Base-by-base conservation (phyloP, 257 asterid species). In the Nicotiana noctiflora region DNA sequence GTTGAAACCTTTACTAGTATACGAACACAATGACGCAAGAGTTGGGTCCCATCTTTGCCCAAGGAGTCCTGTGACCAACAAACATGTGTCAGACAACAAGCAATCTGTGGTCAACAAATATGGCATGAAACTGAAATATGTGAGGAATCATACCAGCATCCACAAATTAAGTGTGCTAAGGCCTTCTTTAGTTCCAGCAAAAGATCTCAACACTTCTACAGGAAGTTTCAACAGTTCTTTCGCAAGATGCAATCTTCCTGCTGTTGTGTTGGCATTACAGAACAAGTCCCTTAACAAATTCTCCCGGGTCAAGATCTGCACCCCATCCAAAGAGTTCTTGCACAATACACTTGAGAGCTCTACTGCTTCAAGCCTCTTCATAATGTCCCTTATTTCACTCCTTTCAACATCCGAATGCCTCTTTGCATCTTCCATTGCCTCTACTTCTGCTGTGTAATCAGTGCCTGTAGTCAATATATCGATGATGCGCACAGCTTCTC, bases 21-120 rank as follows among this genome's bases (percentile, higher is more conserved):
- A 78, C 99, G 98, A 80, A 93, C 95, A 84, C 98, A 94, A 88
- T 94, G 98, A 40, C 98, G 99, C 92, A 96, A 87, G 82, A 96
- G 98, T 88, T 94, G 99, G 77, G 98, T 96, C 86, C 97, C 98
- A 88, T 96, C 98, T 89, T 96, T 94, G 46, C 98, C 99, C 98
- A 96, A 87, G 53, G 99, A 94, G 85, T 96, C 99, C 98, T 96
- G 88, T 83, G 29, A 77, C 49, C 67, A 65, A 44, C 44, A 10
- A 70, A 80, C 63, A 78, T 56, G 82, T 77, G 56, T 85, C 49
- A 70, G 79, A 84, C 52, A 83, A 75, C 79, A 82, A 86, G 66
- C 49, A 82, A 72, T 23, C 25, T 23, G 19, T 13, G 78, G 51
- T 46, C 21, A 4, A 44, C 29, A 46, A n/a, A 49, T 72, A 72